phyloP scores from a whole-genome alignment of 2,329 filamentous ascomycete genomes.

The Neopestalotiopsis sp. region DNA sequence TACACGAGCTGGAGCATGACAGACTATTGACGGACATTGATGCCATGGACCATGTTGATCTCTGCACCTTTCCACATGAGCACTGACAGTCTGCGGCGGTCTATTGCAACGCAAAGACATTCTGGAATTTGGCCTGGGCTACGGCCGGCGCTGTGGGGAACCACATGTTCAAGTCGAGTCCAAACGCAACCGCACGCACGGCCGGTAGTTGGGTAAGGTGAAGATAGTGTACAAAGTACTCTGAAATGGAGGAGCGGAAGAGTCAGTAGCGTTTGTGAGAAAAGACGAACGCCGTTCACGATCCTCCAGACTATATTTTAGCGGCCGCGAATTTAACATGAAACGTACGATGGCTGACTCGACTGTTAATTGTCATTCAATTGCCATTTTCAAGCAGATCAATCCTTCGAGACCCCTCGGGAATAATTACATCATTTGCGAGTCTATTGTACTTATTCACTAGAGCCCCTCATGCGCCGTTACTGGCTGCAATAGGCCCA shows the following conservation, averaged over 20 bases:
- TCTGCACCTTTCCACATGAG: background rate
- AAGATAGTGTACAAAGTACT: background rate
- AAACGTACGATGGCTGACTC: constrained; percentile 2
- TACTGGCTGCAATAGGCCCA: background rate
- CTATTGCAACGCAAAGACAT: background rate
- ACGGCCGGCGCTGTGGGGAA: background rate
- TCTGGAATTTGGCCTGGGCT: background rate
- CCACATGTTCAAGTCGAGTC: background rate
- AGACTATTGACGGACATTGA: background rate
- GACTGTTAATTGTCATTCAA: background rate
- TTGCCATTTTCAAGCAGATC: background rate
- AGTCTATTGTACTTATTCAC: background rate
- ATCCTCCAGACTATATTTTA: background rate
- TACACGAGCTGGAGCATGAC: background rate
- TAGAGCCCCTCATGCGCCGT: background rate
- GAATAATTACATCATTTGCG: background rate
- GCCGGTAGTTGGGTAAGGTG: constrained; percentile 1
- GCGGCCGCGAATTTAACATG: background rate
- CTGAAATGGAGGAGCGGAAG: background rate
- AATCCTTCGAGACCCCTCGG: background rate
- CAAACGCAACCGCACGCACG: background rate
- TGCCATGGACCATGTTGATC: background rate
- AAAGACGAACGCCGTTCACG: background rate
- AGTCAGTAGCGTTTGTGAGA: background rate
- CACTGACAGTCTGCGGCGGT: background rate